Evolutionary conservation across 225 moss, liverwort and hornwort species (phyloP), one percentile per base, ranked within the genome.

Genomic region (Physcomitrium patens): DNA sequence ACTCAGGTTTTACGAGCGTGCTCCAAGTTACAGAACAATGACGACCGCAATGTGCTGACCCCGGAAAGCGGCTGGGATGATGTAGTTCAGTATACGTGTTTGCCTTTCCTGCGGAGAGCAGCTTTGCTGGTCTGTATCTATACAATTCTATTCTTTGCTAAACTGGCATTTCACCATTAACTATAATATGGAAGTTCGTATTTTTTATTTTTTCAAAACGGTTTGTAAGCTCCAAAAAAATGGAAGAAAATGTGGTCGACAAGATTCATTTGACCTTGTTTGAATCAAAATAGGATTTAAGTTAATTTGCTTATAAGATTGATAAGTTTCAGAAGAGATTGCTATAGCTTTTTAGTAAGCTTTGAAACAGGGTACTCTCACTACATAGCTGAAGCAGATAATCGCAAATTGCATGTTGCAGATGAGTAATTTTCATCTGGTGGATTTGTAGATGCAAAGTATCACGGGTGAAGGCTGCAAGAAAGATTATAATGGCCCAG

Each of bases 31-130:
- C 79, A 70, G 31, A 77, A 28, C 41, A 70, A 71, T 52, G 66
- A 64, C 63, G 76, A 81, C 37, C 60, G 82, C 54, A 70, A 67
- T 61, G 58, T 63, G 68, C 19, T 22, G 50, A 69, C 48, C 69
- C 62, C 75, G 70, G 81, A 81, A 73, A 80, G 77, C 65, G 76
- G 79, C 51, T 82, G 78, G 81, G 83, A 74, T 72, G 75, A 76
- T 71, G 74, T 90, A 51, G 59, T 92, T 67, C 86, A 86, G 78
- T 57, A 83, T 52, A 73, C 90, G 9, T 94, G 91, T 72, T 76
- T 94, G 53, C 94, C 97, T 45, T 97, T 94, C 80, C 60, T 94
- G 77, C 87, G 97, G 60, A 83, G 94, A 82, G 89, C 91, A 79
- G 85, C 94, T 73, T 78, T 94, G 73, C 77, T 97, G 94, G 97